phyloP scores from a whole-genome alignment of 768 basidiomycete species.

The Jaapia argillacea region DNA sequence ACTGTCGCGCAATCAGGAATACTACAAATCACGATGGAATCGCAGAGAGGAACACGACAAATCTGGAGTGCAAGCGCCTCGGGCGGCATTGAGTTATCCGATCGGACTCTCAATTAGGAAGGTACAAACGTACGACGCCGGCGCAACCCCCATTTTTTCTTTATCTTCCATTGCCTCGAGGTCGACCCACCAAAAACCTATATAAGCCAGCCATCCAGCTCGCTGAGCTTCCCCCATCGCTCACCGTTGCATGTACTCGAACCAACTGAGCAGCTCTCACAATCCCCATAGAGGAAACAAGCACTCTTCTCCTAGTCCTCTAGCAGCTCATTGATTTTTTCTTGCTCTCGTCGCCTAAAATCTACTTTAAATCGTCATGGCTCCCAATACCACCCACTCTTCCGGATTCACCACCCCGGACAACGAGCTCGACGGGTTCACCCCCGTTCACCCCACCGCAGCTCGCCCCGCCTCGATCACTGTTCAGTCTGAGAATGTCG shows the following conservation, averaged over 20 bases:
- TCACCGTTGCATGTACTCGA: constrained; percentile 1
- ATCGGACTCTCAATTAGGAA: too few species aligned
- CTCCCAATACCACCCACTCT: constrained; percentile 35
- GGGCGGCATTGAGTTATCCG: too few species aligned
- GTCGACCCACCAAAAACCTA: not conserved
- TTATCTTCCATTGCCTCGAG: not conserved
- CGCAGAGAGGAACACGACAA: too few species aligned
- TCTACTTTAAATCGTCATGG: constrained; percentile 31
- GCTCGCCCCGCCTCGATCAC: constrained; percentile 65
- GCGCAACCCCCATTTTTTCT: too few species aligned
- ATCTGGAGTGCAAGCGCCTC: too few species aligned
- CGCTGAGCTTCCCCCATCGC: not conserved
- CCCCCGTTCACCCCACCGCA: constrained; percentile 79
- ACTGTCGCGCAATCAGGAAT: too few species aligned
- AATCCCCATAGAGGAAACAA: constrained; percentile 83
- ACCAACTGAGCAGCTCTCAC: constrained; percentile 44
- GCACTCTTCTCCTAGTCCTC: constrained; percentile 66
- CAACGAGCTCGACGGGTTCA: constrained; percentile 56
- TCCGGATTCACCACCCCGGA: constrained; percentile 71
- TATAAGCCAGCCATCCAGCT: not conserved
- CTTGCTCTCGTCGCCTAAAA: constrained; percentile 12
- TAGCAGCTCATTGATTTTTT: constrained; percentile 34
- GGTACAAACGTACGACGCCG: too few species aligned
- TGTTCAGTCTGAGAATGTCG: constrained; percentile 74
- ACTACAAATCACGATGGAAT: too few species aligned